Percentiles rank a stretch among this genome's conserved stretches.
Evolutionary conservation across 495 filamentous ascomycete genomes (phyloP).

Genomic region (Amorphotheca resinae): DNA sequence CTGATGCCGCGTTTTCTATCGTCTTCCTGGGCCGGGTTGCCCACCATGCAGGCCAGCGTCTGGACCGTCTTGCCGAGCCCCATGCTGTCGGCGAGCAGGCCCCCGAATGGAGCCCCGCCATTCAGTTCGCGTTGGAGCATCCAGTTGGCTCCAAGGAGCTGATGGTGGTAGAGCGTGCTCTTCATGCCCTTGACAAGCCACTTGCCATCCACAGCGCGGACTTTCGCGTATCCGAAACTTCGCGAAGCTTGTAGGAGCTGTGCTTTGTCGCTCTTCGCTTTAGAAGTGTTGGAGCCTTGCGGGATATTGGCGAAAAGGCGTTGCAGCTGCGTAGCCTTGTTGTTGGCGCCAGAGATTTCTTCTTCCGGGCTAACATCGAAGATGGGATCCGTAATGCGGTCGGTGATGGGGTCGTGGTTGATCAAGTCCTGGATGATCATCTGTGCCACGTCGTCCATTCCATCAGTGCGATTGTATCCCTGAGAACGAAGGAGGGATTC

Average conservation of each 20-base stretch:
- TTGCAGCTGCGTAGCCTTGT: constrained; percentile 13
- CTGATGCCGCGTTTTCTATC: constrained; percentile 5
- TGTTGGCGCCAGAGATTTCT: background rate
- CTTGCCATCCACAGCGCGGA: constrained; percentile 25
- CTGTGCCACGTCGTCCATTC: constrained; percentile 4
- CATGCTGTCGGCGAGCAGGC: constrained; percentile 49
- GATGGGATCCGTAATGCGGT: constrained; percentile 10
- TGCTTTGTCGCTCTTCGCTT: constrained; percentile 9
- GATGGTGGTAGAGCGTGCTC: constrained; percentile 35
- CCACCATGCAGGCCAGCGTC: constrained; percentile 38
- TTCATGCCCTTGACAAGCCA: constrained; percentile 39
- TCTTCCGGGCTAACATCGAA: constrained; percentile 8
- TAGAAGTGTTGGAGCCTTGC: background rate
- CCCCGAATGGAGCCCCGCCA: constrained; percentile 30
- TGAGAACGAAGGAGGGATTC: no score
- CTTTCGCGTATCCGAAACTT: constrained; percentile 27
- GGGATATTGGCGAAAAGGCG: constrained; percentile 15
- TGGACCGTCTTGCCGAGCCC: constrained; percentile 51
- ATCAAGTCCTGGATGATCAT: constrained; percentile 12
- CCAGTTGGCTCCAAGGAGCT: constrained; percentile 42
- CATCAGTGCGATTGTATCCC: background rate
- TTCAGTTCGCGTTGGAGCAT: constrained; percentile 44
- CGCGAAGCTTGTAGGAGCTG: constrained; percentile 24
- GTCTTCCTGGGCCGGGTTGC: constrained; percentile 23
- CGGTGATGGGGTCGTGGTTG: constrained; percentile 11